Evolutionary conservation across 345 rosid species (phyloP).

Genomic region (Hirschfeldia incana): DNA sequence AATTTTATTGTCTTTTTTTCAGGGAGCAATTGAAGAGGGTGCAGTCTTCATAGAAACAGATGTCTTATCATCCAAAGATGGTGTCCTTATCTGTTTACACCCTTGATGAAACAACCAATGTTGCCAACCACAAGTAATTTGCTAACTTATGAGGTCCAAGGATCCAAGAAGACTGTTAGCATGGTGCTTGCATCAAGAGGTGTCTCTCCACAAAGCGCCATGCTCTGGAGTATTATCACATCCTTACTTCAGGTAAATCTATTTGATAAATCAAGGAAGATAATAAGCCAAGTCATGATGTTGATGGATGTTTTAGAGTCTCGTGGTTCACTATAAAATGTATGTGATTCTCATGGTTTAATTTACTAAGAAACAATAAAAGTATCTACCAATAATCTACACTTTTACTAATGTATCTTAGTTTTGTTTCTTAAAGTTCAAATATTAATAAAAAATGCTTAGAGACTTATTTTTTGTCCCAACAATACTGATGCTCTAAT

Average conservation of each 20-base stretch:
- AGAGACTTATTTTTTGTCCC: too few relatives aligned
- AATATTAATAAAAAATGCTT: too few relatives aligned
- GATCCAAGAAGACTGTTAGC: constrained; percentile 34
- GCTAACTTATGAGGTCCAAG: constrained; percentile 81
- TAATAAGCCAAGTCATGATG: too few relatives aligned
- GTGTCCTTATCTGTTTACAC: constrained; percentile 51
- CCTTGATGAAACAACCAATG: constrained; percentile 71
- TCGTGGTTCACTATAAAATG: too few relatives aligned
- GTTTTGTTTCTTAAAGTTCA: too few relatives aligned
- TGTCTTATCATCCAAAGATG: constrained; percentile 83
- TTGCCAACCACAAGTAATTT: constrained; percentile 67
- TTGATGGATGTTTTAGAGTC: too few relatives aligned
- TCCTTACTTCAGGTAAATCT: background rate
- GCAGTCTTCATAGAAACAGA: constrained; percentile 94
- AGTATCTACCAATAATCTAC: too few relatives aligned
- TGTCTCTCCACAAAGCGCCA: constrained; percentile 1
- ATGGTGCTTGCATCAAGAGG: background rate
- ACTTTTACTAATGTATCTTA: too few relatives aligned
- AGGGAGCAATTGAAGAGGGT: constrained; percentile 97
- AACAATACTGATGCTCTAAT: too few relatives aligned
- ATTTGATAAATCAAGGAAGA: background rate
- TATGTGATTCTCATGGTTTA: too few relatives aligned
- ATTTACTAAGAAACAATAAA: too few relatives aligned
- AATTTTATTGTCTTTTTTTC: constrained; percentile 30
- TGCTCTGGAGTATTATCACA: background rate